Percentiles rank a stretch among this genome's conserved stretches.
Conservation (phyloP, 2,329 filamentous ascomycete species). For the Fusarium drepaniforme region DNA sequence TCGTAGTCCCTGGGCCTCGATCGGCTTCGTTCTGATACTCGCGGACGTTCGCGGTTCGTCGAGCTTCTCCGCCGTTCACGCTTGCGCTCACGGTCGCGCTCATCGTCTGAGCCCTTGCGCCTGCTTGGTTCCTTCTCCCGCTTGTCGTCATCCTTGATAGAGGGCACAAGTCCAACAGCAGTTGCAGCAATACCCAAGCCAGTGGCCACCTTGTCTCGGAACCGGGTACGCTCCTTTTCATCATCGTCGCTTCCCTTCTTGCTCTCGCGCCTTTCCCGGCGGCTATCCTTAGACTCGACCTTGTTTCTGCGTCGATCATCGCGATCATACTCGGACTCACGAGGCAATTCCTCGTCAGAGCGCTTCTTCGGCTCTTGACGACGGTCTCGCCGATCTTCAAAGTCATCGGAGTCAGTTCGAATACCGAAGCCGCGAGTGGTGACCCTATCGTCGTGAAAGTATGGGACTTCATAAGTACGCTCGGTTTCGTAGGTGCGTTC, state of each 20-base stretch:
- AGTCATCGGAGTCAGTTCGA: slow-evolving; percentile 56
- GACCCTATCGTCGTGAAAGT: slow-evolving; percentile 62
- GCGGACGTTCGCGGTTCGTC: slow-evolving; percentile 33
- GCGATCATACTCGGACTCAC: slow-evolving; percentile 45
- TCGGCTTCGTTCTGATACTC: slow-evolving; percentile 28
- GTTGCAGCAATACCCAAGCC: slow-evolving; percentile 63
- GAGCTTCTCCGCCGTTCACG: slow-evolving; percentile 38
- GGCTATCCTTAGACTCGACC: slow-evolving; percentile 42
- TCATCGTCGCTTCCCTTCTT: slow-evolving; percentile 50
- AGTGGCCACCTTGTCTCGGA: slow-evolving; percentile 61
- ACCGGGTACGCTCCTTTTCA: slow-evolving; percentile 56
- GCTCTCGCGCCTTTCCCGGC: slow-evolving; percentile 47
- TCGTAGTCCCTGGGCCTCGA: slow-evolving; percentile 38
- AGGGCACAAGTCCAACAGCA: slow-evolving; percentile 58
- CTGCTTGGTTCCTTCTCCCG: slow-evolving; percentile 48
- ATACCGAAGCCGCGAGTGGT: slow-evolving; percentile 65
- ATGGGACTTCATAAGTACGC: slow-evolving; percentile 43
- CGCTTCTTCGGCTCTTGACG: slow-evolving; percentile 48
- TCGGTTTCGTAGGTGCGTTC: slow-evolving; percentile 43
- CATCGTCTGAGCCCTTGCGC: slow-evolving; percentile 50
- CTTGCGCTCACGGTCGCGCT: slow-evolving; percentile 39
- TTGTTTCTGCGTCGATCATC: slow-evolving; percentile 46
- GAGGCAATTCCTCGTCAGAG: slow-evolving; percentile 47
- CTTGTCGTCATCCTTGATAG: slow-evolving; percentile 54
- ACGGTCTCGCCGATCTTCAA: slow-evolving; percentile 58